These are phyloP conservation scores for Candida broadrunensis DNA, from an alignment of 805 yeast genomes.

Conservation along the genomic window DNA sequence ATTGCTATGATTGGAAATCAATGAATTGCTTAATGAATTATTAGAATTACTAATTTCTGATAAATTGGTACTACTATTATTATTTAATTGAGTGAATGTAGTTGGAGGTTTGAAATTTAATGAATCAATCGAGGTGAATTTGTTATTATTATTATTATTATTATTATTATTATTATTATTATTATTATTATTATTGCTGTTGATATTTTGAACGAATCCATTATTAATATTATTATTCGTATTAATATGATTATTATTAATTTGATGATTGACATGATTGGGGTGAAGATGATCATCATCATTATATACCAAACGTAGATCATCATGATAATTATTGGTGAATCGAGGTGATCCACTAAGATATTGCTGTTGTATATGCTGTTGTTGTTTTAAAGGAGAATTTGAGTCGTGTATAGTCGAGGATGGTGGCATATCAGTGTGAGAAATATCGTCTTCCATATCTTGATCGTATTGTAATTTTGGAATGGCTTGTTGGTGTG, in stretches of 20 bases:
- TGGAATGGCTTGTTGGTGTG: conserved; percentile 5
- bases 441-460: conserved; percentile 39
- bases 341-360: conserved; percentile 14
- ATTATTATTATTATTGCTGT: background rate
- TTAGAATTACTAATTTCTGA: conserved; percentile 27
- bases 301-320: conserved; percentile 1
- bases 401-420: background rate
- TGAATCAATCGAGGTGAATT: conserved; percentile 38
- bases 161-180: background rate
- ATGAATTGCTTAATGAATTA: conserved; percentile 19
- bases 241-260: background rate
- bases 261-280: background rate
- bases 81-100: conserved; percentile 36
- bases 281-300: background rate
- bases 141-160: conserved; percentile 13
- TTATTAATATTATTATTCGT: background rate
- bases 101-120: conserved; percentile 37
- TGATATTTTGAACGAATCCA: background rate
- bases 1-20: conserved; percentile 20
- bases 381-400: conserved; percentile 11
- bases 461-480: conserved; percentile 15
- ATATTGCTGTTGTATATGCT: conserved; percentile 5
- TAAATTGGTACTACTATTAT: conserved; percentile 37
- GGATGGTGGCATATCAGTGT: conserved; percentile 13
- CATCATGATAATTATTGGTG: conserved; percentile 4